phyloP scores from a whole-genome alignment of 2,329 filamentous ascomycete species.

The Orbilia javanica region DNA sequence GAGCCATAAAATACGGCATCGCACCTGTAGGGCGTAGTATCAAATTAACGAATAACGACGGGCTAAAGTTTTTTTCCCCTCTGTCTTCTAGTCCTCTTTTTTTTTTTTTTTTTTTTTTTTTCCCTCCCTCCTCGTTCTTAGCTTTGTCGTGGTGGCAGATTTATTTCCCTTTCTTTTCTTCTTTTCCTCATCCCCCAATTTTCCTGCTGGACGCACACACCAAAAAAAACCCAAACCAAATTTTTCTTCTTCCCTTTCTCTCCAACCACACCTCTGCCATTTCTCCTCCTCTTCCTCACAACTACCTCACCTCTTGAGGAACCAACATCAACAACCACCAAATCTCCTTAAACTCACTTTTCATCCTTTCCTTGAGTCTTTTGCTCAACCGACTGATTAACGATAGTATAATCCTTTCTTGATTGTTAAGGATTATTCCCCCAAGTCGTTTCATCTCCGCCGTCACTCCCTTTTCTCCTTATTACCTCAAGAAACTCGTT shows the following conservation, averaged over 20 bases:
- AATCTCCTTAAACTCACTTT: slow-evolving; percentile 41
- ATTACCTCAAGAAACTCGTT: slow-evolving; percentile 32
- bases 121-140: background rate
- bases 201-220: slow-evolving; percentile 57
- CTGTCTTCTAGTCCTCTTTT: too few species aligned
- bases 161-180: slow-evolving; percentile 58
- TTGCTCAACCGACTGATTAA: slow-evolving; percentile 4
- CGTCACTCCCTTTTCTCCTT: slow-evolving; percentile 46
- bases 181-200: slow-evolving; percentile 57
- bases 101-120: slow-evolving; percentile 55
- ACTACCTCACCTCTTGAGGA: slow-evolving; percentile 56
- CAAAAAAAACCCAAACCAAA: slow-evolving; percentile 59
- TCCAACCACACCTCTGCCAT: slow-evolving; percentile 58
- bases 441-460: slow-evolving; percentile 41
- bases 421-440: slow-evolving; percentile 57
- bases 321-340: slow-evolving; percentile 44
- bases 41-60: slow-evolving; percentile 44
- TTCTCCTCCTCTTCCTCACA: slow-evolving; percentile 58
- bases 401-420: slow-evolving; percentile 58
- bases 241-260: slow-evolving; percentile 59
- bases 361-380: slow-evolving; percentile 39
- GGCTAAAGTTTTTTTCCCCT: slow-evolving; percentile 45
- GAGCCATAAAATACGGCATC: background rate
- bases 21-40: slow-evolving; percentile 35
- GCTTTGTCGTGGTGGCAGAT: slow-evolving; percentile 38